Evolutionary conservation across 2,329 filamentous ascomycete species (phyloP), one percentile per base, ranked within the genome.

Genomic region (Gliomastix tumulicola): DNA sequence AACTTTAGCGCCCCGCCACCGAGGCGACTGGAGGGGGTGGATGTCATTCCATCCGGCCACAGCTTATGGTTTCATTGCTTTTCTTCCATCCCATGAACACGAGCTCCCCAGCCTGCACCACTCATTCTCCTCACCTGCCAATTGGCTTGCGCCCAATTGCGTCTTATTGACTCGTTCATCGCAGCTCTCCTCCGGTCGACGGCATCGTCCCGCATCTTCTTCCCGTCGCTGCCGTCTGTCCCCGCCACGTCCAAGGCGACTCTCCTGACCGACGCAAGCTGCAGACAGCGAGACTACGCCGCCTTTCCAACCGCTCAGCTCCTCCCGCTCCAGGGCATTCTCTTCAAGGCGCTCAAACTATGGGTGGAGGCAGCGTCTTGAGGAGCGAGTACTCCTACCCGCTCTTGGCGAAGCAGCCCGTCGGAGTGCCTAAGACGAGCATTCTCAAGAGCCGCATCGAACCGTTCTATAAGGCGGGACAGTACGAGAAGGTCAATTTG

Each of bases 391-490:
- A 59, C 56, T 66, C 68, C 44, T 77, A 76, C 44, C 72, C 73
- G n/a, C 45, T 65, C 40, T 67, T 66, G 44, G 71, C 68, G 21
- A 54, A 63, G 21, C 63, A 59, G 41, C 76, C 76, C 16, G 70
- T 79, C 36, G 88, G 87, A 45, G 84, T 92, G 62, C 79, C 84
- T 56, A 96, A 95, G 59, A 73, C 81, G 49, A 78, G 76, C 56
- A 88, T 96, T 60, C 94, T 95, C 65, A 83, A 80, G 53, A 81
- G 88, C 49, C 82, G 90, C 37, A 81, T 97, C 54, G 70, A 74
- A 42, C 82, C 85, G 51, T 95, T 96, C 63, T 88, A 86, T 41
- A 76, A 76, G 41, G 68, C 66, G 33, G 88, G 88, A 34, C 86
- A 94, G 62, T 94, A 88, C 64, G 71, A 82, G 43, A 73, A 74